Conservation (phyloP, 2,329 filamentous ascomycete species). For the Colletotrichum tanaceti region DNA sequence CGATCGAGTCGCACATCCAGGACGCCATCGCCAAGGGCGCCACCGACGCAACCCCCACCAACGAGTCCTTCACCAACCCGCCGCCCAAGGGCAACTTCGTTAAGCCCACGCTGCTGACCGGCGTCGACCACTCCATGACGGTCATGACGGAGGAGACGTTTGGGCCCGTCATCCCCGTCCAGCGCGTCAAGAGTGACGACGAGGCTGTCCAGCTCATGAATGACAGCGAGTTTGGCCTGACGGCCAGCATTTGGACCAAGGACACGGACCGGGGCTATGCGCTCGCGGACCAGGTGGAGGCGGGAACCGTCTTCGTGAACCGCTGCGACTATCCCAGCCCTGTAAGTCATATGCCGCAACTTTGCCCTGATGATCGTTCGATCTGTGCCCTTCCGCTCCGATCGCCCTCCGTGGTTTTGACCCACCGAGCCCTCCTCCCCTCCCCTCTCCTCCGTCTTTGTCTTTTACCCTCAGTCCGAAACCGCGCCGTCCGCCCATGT, state of each 20-base stretch:
- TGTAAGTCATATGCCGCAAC: slow-evolving; percentile 64
- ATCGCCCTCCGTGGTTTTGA: slow-evolving; percentile 23
- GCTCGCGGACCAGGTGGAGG: slow-evolving; percentile 84
- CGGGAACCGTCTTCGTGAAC: slow-evolving; percentile 96
- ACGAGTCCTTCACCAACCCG: slow-evolving; percentile 78
- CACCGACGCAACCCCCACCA: slow-evolving; percentile 84
- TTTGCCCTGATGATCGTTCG: background rate
- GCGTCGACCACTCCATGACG: slow-evolving; percentile 83
- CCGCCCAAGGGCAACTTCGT: slow-evolving; percentile 89
- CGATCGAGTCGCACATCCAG: slow-evolving; percentile 81
- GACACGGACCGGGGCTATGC: slow-evolving; percentile 80
- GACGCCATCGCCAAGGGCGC: slow-evolving; percentile 88
- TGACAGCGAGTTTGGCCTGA: slow-evolving; percentile 92
- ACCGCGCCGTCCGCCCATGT: background rate
- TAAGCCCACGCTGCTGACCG: slow-evolving; percentile 82
- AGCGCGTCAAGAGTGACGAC: slow-evolving; percentile 83
- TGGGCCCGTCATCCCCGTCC: slow-evolving; percentile 89
- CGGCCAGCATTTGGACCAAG: slow-evolving; percentile 97
- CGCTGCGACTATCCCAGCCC: slow-evolving; percentile 92
- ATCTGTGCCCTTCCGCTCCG: slow-evolving; percentile 12
- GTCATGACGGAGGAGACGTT: slow-evolving; percentile 97
- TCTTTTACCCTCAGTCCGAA: background rate
- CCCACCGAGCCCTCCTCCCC: too few relatives aligned
- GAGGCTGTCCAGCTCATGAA: slow-evolving; percentile 92
- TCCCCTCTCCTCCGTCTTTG: slow-evolving; percentile 14